A percentile compares a stretch with the other conserved stretches of the same genome.
Conservation (phyloP, 2,329 filamentous ascomycete species). For the Cladosporium cucumerinum region DNA sequence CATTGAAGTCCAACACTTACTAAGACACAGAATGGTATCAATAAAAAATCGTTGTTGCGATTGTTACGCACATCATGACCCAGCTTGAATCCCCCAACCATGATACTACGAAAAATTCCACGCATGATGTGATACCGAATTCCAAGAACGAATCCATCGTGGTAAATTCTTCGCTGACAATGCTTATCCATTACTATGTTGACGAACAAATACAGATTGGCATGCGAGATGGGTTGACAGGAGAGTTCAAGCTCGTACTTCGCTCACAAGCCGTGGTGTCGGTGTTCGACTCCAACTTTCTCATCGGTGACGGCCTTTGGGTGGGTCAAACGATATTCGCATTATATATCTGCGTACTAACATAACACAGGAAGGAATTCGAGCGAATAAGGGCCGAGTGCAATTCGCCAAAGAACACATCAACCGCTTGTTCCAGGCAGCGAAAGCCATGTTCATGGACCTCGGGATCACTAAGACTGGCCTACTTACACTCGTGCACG, state of each 20-base stretch:
- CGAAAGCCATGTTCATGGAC: not conserved
- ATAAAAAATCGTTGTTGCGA: not conserved
- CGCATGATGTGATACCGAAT: slow-evolving; percentile 1
- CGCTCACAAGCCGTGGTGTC: not conserved
- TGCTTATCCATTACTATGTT: not conserved
- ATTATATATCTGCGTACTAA: not conserved
- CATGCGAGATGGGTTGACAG: not conserved
- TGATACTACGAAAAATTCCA: not conserved
- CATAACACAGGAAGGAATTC: not conserved
- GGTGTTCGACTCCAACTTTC: not conserved
- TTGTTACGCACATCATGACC: not conserved
- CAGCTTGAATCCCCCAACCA: not conserved
- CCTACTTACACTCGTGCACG: not conserved
- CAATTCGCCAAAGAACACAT: not conserved
- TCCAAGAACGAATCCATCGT: not conserved
- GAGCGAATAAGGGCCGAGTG: not conserved
- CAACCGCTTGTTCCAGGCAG: not conserved
- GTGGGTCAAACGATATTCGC: not conserved
- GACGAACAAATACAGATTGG: not conserved
- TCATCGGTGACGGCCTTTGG: not conserved
- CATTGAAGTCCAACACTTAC: not conserved
- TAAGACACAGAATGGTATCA: not conserved
- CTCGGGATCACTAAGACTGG: not conserved
- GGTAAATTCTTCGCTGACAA: not conserved
- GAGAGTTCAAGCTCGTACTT: not conserved